Evolutionary conservation across 2,329 filamentous ascomycete genomes (phyloP), one percentile per base, ranked within the genome.

Genomic region (Colletotrichum sidae): DNA sequence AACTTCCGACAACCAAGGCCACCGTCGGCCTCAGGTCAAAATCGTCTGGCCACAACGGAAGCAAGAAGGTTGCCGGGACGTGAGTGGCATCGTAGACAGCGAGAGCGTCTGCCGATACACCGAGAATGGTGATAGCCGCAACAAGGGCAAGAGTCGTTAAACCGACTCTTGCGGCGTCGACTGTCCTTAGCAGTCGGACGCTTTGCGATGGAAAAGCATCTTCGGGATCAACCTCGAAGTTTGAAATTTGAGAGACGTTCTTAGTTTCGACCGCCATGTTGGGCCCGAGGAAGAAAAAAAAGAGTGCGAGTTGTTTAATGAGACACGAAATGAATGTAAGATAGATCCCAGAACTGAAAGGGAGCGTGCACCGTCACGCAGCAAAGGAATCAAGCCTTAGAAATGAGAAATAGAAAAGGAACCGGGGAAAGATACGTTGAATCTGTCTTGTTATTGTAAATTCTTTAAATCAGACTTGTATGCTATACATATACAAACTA

Each of bases 11-110:
- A 15, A 89, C 80, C 34, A 89, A 77, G 8, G 86, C 84, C 37
- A 85, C 76, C 3, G 84, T 86, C 2, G 87, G 87, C 52, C 84
- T 80, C 39, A 87, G 72, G 72, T 89, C 83, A 71, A 90, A 86
- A 37, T 83, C 75, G 12, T 79, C 75, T 0, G 88, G 88, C 88
- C 88, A 90, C 53, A 90, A 72, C 1, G 86, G 79, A 15, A 89
- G 79, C 25, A 83, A 70, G 70, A 79, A 85, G 50, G 82, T 79
- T 15, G 73, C 72, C 1, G 83, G 70, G 13, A 86, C 72, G 60
- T 83, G 80, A 2, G 88, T 90, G 35, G 76, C 76, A 69, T 86
- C 80, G 76, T 88, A 90, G 42, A 86, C 83, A 37, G 79, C 74
- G 46, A 89, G 75, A 6, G 84, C 80, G 72, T 89, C 80, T 69